These are phyloP conservation scores for Leersia perrieri DNA, from an alignment of 176 grass and related monocot genomes.

Conservation along the genomic window DNA sequence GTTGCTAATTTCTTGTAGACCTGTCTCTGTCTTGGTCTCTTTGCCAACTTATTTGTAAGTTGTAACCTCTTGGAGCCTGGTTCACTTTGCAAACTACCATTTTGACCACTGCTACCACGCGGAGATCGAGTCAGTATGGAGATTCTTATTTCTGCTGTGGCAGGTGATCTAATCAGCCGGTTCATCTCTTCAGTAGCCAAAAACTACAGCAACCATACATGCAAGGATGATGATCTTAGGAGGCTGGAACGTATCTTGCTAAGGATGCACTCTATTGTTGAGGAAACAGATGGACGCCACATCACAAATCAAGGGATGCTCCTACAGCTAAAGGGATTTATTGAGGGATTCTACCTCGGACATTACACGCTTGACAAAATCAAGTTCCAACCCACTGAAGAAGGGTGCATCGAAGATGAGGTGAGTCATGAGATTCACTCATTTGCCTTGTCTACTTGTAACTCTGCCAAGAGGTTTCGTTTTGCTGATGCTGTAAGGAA, in stretches of 20 bases:
- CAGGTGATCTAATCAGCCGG: conserved; percentile 18
- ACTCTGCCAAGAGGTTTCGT: conserved; percentile 21
- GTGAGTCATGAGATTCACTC: neutral
- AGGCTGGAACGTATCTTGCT: conserved; percentile 30
- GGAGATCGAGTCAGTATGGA: neutral
- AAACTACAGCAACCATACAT: neutral
- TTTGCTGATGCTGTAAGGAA: conserved; percentile 1
- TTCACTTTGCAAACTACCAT: neutral
- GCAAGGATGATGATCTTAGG: neutral
- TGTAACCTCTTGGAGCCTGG: neutral
- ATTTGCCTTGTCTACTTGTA: neutral
- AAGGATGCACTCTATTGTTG: conserved; percentile 25
- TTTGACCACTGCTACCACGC: neutral
- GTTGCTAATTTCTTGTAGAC: neutral
- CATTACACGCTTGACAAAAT: conserved; percentile 11
- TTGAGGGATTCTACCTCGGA: conserved; percentile 18
- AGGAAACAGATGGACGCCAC: conserved; percentile 13
- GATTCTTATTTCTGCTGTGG: conserved; percentile 17
- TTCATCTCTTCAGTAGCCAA: conserved; percentile 28
- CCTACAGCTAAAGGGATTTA: conserved; percentile 26
- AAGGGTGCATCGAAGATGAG: conserved; percentile 4
- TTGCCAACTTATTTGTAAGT: neutral
- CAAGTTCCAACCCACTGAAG: neutral
- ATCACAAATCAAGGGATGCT: conserved; percentile 32
- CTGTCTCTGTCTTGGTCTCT: neutral